phyloP scores from a whole-genome alignment of 805 yeast species.

The Myxozyma geophila region DNA sequence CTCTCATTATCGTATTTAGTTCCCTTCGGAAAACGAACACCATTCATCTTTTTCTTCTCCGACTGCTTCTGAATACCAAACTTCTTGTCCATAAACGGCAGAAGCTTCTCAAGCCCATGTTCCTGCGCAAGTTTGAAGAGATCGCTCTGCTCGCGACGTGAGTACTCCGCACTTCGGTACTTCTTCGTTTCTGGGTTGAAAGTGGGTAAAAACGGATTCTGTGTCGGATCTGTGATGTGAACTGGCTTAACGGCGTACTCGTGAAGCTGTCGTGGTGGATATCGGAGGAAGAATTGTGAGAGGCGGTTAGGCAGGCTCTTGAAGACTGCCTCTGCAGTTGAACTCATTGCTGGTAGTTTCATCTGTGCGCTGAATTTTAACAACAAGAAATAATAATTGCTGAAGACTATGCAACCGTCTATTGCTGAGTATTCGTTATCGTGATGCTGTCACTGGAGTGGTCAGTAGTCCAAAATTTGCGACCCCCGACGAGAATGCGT shows the following conservation, averaged over 20 bases:
- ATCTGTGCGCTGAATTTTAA: background rate
- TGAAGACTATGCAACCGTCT: background rate
- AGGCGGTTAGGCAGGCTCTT: constrained; percentile 65
- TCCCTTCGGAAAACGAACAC: constrained; percentile 27
- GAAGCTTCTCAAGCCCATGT: constrained; percentile 69
- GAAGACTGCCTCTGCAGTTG: constrained; percentile 43
- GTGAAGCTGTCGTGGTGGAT: constrained; percentile 73
- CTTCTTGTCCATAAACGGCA: constrained; percentile 61
- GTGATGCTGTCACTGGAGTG: background rate
- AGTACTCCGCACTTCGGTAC: constrained; percentile 71
- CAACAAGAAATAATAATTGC: background rate
- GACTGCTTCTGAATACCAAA: constrained; percentile 28
- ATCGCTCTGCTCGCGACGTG: constrained; percentile 75
- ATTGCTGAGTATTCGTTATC: too few relatives aligned
- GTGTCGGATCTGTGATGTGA: constrained; percentile 59
- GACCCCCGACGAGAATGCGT: background rate
- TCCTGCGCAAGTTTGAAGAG: constrained; percentile 72
- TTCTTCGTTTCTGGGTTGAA: constrained; percentile 72
- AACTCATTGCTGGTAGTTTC: constrained; percentile 8
- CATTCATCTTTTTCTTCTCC: constrained; percentile 27
- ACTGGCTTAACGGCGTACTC: constrained; percentile 65
- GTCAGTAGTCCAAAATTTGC: background rate
- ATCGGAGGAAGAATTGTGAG: constrained; percentile 69
- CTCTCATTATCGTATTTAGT: constrained; percentile 20
- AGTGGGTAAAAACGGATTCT: constrained; percentile 81